phyloP scores from a whole-genome alignment of 2,329 filamentous ascomycete genomes.

The Geosmithia morbida region DNA sequence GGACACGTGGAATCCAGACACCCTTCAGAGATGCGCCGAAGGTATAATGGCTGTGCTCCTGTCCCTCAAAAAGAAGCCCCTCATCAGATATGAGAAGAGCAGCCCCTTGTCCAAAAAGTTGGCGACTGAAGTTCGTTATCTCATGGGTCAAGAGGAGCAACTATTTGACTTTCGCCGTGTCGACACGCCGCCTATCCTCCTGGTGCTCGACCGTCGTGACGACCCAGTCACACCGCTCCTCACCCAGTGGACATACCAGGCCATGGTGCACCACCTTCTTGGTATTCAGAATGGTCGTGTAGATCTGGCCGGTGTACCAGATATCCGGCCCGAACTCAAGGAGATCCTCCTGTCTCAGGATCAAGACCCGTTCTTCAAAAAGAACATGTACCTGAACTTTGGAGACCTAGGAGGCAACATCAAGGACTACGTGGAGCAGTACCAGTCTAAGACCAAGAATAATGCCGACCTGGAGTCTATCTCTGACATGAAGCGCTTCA shows the following conservation, averaged over 20 bases:
- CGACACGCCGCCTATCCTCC: slow-evolving; percentile 84
- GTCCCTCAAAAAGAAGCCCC: slow-evolving; percentile 88
- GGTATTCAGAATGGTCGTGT: slow-evolving; percentile 94
- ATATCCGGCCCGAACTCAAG: slow-evolving; percentile 72
- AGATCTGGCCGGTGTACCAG: slow-evolving; percentile 69
- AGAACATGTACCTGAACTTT: slow-evolving; percentile 98
- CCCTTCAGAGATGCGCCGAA: slow-evolving; percentile 74
- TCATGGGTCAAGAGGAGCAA: slow-evolving; percentile 89
- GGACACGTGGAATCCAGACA: slow-evolving; percentile 83
- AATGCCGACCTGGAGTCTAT: slow-evolving; percentile 95
- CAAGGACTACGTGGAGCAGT: slow-evolving; percentile 97
- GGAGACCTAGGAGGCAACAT: slow-evolving; percentile 91
- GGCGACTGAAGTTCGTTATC: slow-evolving; percentile 81
- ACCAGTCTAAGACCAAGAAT: slow-evolving; percentile 94
- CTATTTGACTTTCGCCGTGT: slow-evolving; percentile 92
- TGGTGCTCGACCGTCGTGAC: slow-evolving; percentile 82
- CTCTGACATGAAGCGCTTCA: slow-evolving; percentile 96
- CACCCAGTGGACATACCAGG: slow-evolving; percentile 98
- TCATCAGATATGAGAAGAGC: slow-evolving; percentile 87
- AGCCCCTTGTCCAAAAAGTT: slow-evolving; percentile 85
- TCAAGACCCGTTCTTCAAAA: slow-evolving; percentile 96
- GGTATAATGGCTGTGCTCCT: slow-evolving; percentile 73
- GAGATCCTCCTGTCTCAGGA: slow-evolving; percentile 94
- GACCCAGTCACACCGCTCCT: slow-evolving; percentile 89
- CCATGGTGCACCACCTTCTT: slow-evolving; percentile 96